These are phyloP conservation scores for Penicillium sp. DNA, from an alignment of 2,329 filamentous ascomycete genomes.

Conservation along the genomic window DNA sequence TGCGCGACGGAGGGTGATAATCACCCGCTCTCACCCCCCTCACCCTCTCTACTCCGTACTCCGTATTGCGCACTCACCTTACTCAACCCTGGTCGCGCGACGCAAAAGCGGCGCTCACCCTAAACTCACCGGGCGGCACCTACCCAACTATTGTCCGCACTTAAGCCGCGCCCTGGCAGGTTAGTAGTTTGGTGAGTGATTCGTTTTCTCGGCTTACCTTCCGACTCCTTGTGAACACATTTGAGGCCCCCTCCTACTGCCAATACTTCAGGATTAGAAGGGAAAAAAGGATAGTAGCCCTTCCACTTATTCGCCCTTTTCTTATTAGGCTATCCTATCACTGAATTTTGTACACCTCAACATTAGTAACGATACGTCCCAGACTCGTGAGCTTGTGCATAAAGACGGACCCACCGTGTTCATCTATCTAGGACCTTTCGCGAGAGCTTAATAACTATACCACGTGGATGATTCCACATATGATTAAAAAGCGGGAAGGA, in stretches of 20 bases:
- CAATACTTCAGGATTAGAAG: neutral
- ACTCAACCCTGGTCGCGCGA: constrained; percentile 1
- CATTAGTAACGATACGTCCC: neutral
- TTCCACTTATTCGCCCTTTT: neutral
- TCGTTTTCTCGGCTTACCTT: constrained; percentile 3
- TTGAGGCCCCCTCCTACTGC: neutral
- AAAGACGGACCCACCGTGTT: neutral
- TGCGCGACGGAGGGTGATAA: constrained; percentile 3
- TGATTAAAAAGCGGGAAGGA: neutral
- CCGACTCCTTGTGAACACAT: neutral
- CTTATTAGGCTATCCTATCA: neutral
- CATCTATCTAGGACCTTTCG: neutral
- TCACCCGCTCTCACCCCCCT: constrained; percentile 6
- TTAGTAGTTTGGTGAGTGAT: neutral
- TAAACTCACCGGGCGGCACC: constrained; percentile 2
- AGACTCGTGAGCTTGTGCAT: neutral
- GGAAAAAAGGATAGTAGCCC: neutral
- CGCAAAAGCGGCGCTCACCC: neutral
- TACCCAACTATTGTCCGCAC: constrained; percentile 1
- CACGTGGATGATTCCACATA: neutral
- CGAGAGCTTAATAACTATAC: neutral
- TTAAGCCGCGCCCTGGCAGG: constrained; percentile 1
- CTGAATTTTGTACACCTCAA: no score
- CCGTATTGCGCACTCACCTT: constrained; percentile 12
- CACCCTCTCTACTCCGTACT: constrained; percentile 11